These are phyloP conservation scores for Lenwebbia sp. DNA, from an alignment of 345 rosid genomes.

Conservation along the genomic window DNA sequence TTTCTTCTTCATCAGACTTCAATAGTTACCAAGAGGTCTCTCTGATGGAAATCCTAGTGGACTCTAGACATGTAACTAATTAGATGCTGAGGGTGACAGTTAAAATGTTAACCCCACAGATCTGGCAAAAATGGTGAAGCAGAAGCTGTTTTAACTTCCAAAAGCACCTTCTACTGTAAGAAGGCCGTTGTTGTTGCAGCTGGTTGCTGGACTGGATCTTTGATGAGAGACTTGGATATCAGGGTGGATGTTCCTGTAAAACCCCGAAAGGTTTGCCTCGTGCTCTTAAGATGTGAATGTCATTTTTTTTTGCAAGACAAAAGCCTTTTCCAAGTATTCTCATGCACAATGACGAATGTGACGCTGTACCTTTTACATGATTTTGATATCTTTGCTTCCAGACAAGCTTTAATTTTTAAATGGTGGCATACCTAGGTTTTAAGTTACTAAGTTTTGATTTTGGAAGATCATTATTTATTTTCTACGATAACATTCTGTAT, in stretches of 20 bases:
- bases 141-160: slow-evolving; percentile 56
- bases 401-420: background rate
- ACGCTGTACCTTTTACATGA: background rate
- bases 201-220: slow-evolving; percentile 86
- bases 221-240: slow-evolving; percentile 40
- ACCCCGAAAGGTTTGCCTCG: slow-evolving; percentile 68
- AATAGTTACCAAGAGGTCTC: background rate
- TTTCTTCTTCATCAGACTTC: background rate
- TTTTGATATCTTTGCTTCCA: background rate
- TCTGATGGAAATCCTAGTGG: background rate
- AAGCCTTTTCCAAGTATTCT: background rate
- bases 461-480: background rate
- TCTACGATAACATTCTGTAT: background rate
- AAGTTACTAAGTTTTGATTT: background rate
- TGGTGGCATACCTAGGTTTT: background rate
- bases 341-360: background rate
- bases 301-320: background rate
- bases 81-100: background rate
- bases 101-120: slow-evolving; percentile 13
- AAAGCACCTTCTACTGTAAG: slow-evolving; percentile 42
- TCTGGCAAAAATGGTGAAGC: slow-evolving; percentile 35
- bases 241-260: slow-evolving; percentile 49
- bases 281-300: background rate
- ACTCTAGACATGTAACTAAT: background rate
- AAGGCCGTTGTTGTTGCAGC: slow-evolving; percentile 73